A percentile compares a stretch with the other conserved stretches of the same genome.
Conservation (phyloP, 768 basidiomycete species). For the Hirschioporus abietinus region DNA sequence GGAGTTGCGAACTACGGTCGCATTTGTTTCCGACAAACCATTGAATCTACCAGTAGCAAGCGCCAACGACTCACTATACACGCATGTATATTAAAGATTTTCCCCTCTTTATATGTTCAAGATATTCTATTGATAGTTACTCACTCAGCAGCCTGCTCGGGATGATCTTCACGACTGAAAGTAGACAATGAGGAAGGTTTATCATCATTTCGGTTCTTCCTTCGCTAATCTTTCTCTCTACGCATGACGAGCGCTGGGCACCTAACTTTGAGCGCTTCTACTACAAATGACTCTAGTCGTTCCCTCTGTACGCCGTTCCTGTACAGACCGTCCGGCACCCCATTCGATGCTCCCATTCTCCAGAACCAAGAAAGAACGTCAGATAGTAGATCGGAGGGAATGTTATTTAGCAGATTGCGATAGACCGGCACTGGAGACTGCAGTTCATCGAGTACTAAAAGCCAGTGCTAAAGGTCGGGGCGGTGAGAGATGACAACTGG, state of each 20-base stretch:
- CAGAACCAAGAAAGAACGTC: slow-evolving; percentile 58
- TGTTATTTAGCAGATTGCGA: no score
- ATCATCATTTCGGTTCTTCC: slow-evolving; percentile 8
- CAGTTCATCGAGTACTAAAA: slow-evolving; percentile 54
- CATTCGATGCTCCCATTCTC: slow-evolving; percentile 54
- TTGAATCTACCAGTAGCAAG: no score
- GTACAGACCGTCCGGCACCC: slow-evolving; percentile 50
- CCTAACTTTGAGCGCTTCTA: slow-evolving; percentile 44
- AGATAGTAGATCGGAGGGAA: no score
- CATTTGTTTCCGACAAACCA: no score
- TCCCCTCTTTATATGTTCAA: no score
- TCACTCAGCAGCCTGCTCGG: slow-evolving; percentile 14
- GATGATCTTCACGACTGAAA: slow-evolving; percentile 17
- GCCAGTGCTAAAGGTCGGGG: slow-evolving; percentile 41
- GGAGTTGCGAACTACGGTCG: no score
- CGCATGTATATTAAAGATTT: no score
- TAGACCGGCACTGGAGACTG: slow-evolving; percentile 52
- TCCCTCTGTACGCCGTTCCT: slow-evolving; percentile 52
- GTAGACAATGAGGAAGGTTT: slow-evolving; percentile 28
- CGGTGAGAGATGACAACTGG: slow-evolving; percentile 40
- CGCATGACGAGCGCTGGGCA: slow-evolving; percentile 46
- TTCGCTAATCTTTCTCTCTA: slow-evolving; percentile 41
- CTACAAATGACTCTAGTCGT: slow-evolving; percentile 53
- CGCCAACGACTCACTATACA: no score
- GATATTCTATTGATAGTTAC: not conserved